Evolutionary conservation across 495 filamentous ascomycete species (phyloP).

Genomic region (Daldinia bambusicola): DNA sequence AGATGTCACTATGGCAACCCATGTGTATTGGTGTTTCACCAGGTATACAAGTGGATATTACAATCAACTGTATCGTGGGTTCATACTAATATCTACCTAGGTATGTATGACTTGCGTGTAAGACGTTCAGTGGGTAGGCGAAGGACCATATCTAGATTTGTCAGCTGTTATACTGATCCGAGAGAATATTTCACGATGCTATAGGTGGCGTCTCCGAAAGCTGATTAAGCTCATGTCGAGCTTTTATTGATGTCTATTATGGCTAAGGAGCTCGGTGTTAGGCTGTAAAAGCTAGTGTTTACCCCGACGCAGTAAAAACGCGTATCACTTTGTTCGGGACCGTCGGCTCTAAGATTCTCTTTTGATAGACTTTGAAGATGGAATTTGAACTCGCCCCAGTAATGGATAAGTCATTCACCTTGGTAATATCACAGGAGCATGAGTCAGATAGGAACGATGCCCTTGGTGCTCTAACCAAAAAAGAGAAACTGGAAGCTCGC

Average conservation of each 20-base stretch:
- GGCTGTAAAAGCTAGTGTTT: constrained; percentile 24
- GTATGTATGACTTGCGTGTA: constrained; percentile 21
- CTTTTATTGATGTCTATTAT: constrained; percentile 20
- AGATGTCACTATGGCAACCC: neutral
- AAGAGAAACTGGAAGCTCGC: neutral
- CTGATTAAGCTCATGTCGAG: constrained; percentile 39
- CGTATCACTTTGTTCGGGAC: constrained; percentile 20
- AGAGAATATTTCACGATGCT: constrained; percentile 9
- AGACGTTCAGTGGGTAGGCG: constrained; percentile 8
- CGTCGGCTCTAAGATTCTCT: constrained; percentile 10
- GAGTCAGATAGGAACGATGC: constrained; percentile 32
- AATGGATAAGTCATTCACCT: constrained; percentile 5
- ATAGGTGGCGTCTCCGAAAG: constrained; percentile 17
- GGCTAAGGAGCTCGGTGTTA: constrained; percentile 10
- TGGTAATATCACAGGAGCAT: constrained; percentile 26
- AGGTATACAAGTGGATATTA: constrained; percentile 4
- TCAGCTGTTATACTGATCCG: constrained; percentile 27
- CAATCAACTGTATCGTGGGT: constrained; percentile 8
- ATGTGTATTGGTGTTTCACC: constrained; percentile 10
- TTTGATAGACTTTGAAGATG: neutral
- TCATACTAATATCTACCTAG: constrained; percentile 17
- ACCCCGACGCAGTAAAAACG: constrained; percentile 19
- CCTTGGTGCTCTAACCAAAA: constrained; percentile 4
- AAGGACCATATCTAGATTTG: constrained; percentile 27
- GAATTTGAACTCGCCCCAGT: neutral